Base-by-base conservation (phyloP, 208 protist genomes). In the Crithidia bombi region DNA sequence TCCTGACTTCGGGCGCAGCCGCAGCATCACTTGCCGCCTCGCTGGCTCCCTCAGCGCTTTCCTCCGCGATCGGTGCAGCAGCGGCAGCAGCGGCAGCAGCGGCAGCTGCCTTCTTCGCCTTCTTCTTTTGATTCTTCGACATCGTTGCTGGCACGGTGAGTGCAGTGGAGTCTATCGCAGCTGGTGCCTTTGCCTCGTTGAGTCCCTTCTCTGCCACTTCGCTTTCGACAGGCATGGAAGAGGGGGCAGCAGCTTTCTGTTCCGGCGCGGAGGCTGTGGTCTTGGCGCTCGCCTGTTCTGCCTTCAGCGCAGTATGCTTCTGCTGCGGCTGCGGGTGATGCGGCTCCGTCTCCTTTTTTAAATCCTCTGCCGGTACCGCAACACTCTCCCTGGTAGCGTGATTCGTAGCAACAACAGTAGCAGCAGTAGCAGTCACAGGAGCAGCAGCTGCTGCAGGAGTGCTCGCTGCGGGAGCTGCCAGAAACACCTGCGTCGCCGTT, bases 401-500 rank as follows among this genome's bases (percentile, higher is more conserved):
- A n/a, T n/a, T n/a, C n/a, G n/a, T n/a, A n/a, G n/a, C n/a, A n/a
- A n/a, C n/a, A n/a, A n/a, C n/a, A n/a, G n/a, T n/a, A n/a, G n/a
- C n/a, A n/a, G n/a, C n/a, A n/a, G n/a, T n/a, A n/a, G n/a, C n/a
- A n/a, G n/a, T n/a, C n/a, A n/a, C n/a, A n/a, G n/a, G n/a, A n/a
- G n/a, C n/a, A n/a, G n/a, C n/a, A n/a, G n/a, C n/a, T n/a, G n/a
- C n/a, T n/a, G n/a, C n/a, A n/a, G n/a, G n/a, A n/a, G n/a, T n/a
- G n/a, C n/a, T n/a, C 39, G 10, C 28, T 28, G 52, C 19, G 4
- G 55, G 46, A 47, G 57, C 57, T 30, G 57, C 57, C 25, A 64
- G 17, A 35, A 83, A 78, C 11, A 83, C 67, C 2, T 67, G 44
- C 44, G 56, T 28, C 9, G 72, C 78, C 47, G 78, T 75, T 15